Evolutionary conservation across 345 rosid species (phyloP), one percentile per base, ranked within the genome.

Genomic region (Brassica incana): DNA sequence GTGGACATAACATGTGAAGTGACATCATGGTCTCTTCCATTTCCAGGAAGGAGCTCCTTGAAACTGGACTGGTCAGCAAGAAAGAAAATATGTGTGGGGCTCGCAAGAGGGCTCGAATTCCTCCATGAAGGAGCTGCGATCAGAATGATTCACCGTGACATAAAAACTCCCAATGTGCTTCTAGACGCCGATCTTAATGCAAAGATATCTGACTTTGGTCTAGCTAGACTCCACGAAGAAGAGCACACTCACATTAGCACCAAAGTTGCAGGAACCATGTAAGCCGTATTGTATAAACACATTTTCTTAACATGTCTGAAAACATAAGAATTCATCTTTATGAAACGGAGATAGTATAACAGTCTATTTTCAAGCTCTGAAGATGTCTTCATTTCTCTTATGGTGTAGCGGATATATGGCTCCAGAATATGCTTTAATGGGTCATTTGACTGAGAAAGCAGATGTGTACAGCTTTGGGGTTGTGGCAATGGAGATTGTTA

Each of bases 181-280:
- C 86, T 90, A 25, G 89, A 88, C 16, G 52, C n/a, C 0, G 79
- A 86, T 52, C 76, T 88, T 1, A 88, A 85, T 68, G 84, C 95
- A 5, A 90, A 86, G 68, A 90, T 90, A 76, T 90, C 92, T 0
- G 95, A 90, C 68, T 90, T 90, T 69, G 95, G 92, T 11, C 63
- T 90, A 80, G 92, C 95, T 67, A 86, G 84, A 77, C 88, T 86
- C 40, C 54, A 85, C 11, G 87, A 84, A 27, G 87, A 73, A 61
- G 91, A 86, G 6, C 82, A 87, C 43, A 83, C 80, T 43, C 92
- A 86, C 74, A 84, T 90, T 38, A 88, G 84, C 79, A 88, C 95
- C 56, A 82, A 83, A 76, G 48, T 90, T 62, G 95, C 89, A 1
- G 93, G 93, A 69, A 90, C 95, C 50, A 74, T 90, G 95, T 90